phyloP scores from a whole-genome alignment of 805 yeast species.

The Candida railenensis region DNA sequence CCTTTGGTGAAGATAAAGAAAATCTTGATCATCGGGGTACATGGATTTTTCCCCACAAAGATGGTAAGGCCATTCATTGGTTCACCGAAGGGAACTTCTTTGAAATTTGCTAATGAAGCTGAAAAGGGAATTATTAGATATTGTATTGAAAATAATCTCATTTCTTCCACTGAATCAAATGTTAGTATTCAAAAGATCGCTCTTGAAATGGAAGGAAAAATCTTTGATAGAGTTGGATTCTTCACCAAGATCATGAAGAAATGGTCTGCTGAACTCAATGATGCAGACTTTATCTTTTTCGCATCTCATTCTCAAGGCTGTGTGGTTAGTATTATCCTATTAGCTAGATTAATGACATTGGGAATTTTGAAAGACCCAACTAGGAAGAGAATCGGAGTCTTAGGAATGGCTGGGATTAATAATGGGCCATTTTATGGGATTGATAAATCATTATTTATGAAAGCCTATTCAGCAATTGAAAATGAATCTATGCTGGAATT shows the following conservation, averaged over 20 bases:
- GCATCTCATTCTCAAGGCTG: constrained; percentile 97
- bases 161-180: constrained; percentile 29
- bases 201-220: constrained; percentile 88
- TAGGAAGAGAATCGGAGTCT: constrained; percentile 57
- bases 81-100: constrained; percentile 94
- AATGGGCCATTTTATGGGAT: constrained; percentile 92
- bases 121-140: constrained; percentile 69
- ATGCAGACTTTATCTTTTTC: constrained; percentile 83
- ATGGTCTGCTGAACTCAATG: constrained; percentile 57
- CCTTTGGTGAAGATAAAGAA: constrained; percentile 43
- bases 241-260: constrained; percentile 70
- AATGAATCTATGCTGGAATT: constrained; percentile 82
- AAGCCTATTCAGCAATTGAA: constrained; percentile 89
- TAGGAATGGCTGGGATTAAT: constrained; percentile 95
- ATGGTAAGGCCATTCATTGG: constrained; percentile 87
- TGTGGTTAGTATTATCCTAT: constrained; percentile 79
- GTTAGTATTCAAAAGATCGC: constrained; percentile 83
- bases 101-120: constrained; percentile 87
- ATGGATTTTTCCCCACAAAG: constrained; percentile 91
- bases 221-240: constrained; percentile 79
- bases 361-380: constrained; percentile 44
- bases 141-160: constrained; percentile 46
- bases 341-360: constrained; percentile 68
- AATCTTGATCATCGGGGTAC: constrained; percentile 86
- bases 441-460: constrained; percentile 78